These are phyloP conservation scores for Phialemonium atrogriseum DNA, from an alignment of 2,329 filamentous ascomycete species.

Conservation along the genomic window DNA sequence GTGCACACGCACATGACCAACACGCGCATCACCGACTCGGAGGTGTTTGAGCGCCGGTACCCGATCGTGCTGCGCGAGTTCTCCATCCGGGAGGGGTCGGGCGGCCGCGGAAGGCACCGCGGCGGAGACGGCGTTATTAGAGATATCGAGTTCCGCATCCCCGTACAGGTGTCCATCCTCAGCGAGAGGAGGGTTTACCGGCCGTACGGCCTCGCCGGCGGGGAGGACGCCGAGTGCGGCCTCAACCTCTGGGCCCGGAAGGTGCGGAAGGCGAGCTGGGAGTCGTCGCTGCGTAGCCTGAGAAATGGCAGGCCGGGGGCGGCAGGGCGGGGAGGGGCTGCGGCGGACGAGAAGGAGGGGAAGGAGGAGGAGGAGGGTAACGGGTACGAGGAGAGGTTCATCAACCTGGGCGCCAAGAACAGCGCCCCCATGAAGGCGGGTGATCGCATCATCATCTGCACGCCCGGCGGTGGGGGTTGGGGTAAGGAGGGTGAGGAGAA, in stretches of 20 bases:
- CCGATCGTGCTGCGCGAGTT: conserved; percentile 67
- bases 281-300: conserved; percentile 31
- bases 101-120: conserved; percentile 54
- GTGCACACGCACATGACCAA: conserved; percentile 87
- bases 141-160: conserved; percentile 74
- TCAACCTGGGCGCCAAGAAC: conserved; percentile 74
- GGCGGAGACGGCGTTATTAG: conserved; percentile 72
- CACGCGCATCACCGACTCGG: conserved; percentile 72
- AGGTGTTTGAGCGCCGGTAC: conserved; percentile 71
- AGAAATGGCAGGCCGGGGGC: conserved; percentile 16
- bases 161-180: conserved; percentile 70
- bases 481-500: conserved; percentile 52
- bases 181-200: conserved; percentile 68
- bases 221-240: conserved; percentile 68
- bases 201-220: conserved; percentile 78
- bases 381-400: conserved; percentile 50
- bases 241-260: conserved; percentile 82
- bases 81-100: conserved; percentile 52
- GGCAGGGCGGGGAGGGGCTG: conserved; percentile 11
- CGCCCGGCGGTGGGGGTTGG: conserved; percentile 76
- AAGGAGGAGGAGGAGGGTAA: conserved; percentile 21
- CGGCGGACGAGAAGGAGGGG: conserved; percentile 14
- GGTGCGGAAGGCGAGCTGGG: conserved; percentile 49
- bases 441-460: conserved; percentile 69
- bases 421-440: conserved; percentile 68